Percentiles rank a stretch among this genome's conserved stretches.
phyloP scores from a whole-genome alignment of 129 eudicot species.

The Flaveria linearis region DNA sequence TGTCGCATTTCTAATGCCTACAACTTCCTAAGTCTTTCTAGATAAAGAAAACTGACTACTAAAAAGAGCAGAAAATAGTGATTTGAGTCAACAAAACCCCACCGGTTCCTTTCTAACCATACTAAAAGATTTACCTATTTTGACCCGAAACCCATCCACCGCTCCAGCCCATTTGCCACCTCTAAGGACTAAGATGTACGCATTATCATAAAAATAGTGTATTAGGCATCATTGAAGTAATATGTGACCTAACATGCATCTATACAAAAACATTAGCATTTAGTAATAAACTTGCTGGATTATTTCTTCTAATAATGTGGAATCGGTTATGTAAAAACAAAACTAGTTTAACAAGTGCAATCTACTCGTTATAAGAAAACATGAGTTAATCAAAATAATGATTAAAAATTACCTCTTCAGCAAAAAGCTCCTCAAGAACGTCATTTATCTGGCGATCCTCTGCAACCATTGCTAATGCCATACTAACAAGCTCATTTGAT shows the following conservation, averaged over 20 bases:
- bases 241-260: conserved; percentile 1
- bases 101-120: too few relatives aligned
- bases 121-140: too few relatives aligned
- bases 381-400: background rate
- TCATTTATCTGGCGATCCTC: conserved; percentile 88
- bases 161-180: too few relatives aligned
- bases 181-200: too few relatives aligned
- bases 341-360: background rate
- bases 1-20: too few relatives aligned
- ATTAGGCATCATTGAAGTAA: background rate
- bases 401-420: conserved; percentile 66
- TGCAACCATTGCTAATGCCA: conserved; percentile 94
- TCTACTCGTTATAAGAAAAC: conserved; percentile 10
- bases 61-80: too few relatives aligned
- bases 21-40: too few relatives aligned
- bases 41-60: too few relatives aligned
- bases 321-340: background rate
- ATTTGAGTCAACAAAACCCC: too few relatives aligned
- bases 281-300: background rate
- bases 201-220: background rate
- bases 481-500: conserved; percentile 87
- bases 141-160: too few relatives aligned
- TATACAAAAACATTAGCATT: background rate
- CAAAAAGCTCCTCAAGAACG: conserved; percentile 84
- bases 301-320: background rate